phyloP scores from a whole-genome alignment of 805 yeast species.

The Candida piceae region DNA sequence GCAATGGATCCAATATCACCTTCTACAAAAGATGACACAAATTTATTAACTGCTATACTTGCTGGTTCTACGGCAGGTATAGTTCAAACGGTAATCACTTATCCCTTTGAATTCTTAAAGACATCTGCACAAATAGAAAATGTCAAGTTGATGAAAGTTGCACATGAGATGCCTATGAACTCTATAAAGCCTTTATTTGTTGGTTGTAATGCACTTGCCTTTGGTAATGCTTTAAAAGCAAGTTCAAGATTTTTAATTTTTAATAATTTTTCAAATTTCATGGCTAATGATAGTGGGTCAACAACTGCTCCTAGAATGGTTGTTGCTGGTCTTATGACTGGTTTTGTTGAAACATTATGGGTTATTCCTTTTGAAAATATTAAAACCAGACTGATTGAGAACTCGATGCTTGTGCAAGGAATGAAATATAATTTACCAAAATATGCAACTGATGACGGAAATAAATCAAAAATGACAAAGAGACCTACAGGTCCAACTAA shows the following conservation, averaged over 20 bases:
- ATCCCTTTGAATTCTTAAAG: conserved; percentile 69
- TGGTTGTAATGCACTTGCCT: conserved; percentile 73
- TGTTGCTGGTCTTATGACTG: conserved; percentile 81
- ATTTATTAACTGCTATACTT: conserved; percentile 51
- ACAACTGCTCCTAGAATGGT: conserved; percentile 76
- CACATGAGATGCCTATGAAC: conserved; percentile 32
- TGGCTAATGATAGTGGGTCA: conserved; percentile 54
- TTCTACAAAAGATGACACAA: conserved; percentile 27
- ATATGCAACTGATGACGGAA: conserved; percentile 17
- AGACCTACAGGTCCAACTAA: conserved; percentile 6
- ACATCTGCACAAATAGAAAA: conserved; percentile 59
- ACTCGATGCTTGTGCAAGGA: conserved; percentile 37
- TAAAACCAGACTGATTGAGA: conserved; percentile 76
- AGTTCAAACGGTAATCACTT: conserved; percentile 56
- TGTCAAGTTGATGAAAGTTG: conserved; percentile 24
- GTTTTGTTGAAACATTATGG: conserved; percentile 73
- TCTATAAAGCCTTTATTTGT: conserved; percentile 30
- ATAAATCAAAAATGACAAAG: conserved; percentile 14
- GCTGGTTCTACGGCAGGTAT: conserved; percentile 62
- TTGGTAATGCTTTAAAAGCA: conserved; percentile 73
- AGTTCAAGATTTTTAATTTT: conserved; percentile 68
- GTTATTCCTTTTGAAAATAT: conserved; percentile 89
- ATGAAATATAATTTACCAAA: conserved; percentile 21
- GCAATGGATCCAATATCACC: conserved; percentile 24
- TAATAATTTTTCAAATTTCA: conserved; percentile 65